Base-by-base conservation (phyloP, 2,329 filamentous ascomycete genomes). In the Cyclaneusma minus region DNA sequence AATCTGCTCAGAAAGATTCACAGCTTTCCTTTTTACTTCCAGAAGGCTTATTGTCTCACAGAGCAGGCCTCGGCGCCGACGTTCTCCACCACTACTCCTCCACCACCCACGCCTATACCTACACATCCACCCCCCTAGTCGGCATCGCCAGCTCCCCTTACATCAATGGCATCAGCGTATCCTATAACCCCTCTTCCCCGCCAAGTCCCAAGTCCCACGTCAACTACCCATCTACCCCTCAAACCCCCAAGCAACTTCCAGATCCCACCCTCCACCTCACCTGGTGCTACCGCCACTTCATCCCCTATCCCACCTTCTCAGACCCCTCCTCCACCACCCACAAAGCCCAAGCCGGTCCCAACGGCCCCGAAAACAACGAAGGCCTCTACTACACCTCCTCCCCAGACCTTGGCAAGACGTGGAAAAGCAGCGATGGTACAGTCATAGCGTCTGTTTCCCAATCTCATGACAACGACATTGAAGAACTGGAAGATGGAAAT, bases 261-360 rank as follows among this genome's bases (percentile, higher is more conserved):
- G n/a, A 7, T 32, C 5, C 25, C 16, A 7, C 32, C 6, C 23
- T 44, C 3, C 34, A 43, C 12, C 27, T 42, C 16, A 41, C 41
- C 7, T 44, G 41, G 41, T 40, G 38, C 21, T 42, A 44, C 16
- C 32, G 40, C 4, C 38, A 38, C 12, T 41, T 38, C 29, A 20
- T 41, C 8, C n/a, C 19, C 2, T 25, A 35, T 15, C 24, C 28
- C 13, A 13, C 20, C 15, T 25, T 30, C 12, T n/a, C n/a, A n/a
- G n/a, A n/a, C n/a, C 22, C 32, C 13, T 24, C 19, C 10, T 12
- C 26, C 18, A 23, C 35, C 26, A 35, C 39, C 7, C 40, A 44
- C 29, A 42, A 42, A 28, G 35, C 41, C n/a, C 39, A 41, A 34
- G 39, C 36, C 9, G 39, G 39, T 10, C 40, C 39, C 3, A 41